Percentiles rank a stretch among this genome's conserved stretches.
These are phyloP conservation scores for Pistacia vera DNA, from an alignment of 345 rosid species.

Conservation along the genomic window DNA sequence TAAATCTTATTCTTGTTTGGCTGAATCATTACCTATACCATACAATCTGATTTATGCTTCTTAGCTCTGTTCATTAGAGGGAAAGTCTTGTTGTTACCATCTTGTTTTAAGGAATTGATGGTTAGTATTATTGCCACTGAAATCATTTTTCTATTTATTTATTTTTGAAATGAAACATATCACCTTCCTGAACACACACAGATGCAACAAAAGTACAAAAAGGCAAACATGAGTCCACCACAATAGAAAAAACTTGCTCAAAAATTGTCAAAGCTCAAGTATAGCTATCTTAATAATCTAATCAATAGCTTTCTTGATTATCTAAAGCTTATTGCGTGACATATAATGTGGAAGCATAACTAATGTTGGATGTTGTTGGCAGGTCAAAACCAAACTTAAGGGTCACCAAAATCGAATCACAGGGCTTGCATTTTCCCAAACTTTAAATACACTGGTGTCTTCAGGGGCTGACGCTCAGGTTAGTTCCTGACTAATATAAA, in stretches of 20 bases:
- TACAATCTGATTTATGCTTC: background rate
- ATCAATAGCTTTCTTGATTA: background rate
- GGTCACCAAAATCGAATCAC: conserved; percentile 82
- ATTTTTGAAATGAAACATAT: too few relatives aligned
- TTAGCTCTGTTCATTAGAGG: background rate
- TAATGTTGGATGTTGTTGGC: conserved; percentile 6
- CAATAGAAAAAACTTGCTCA: too few relatives aligned
- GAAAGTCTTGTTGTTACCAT: background rate
- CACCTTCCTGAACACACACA: background rate
- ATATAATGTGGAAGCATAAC: conserved; percentile 3
- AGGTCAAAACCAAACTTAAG: conserved; percentile 79
- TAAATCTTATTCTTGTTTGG: background rate
- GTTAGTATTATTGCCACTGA: background rate
- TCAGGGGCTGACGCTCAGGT: conserved; percentile 94
- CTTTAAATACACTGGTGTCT: conserved; percentile 65
- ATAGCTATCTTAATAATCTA: background rate
- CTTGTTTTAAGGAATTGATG: background rate
- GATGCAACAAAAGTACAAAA: background rate
- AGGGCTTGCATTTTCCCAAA: conserved; percentile 80
- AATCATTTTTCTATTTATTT: background rate
- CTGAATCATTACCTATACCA: too few relatives aligned
- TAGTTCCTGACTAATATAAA: background rate
- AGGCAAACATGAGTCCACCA: background rate
- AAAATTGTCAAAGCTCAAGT: background rate
- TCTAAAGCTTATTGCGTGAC: background rate